Base-by-base conservation (phyloP, 768 basidiomycete species). In the Gloeostereum incarnatum region DNA sequence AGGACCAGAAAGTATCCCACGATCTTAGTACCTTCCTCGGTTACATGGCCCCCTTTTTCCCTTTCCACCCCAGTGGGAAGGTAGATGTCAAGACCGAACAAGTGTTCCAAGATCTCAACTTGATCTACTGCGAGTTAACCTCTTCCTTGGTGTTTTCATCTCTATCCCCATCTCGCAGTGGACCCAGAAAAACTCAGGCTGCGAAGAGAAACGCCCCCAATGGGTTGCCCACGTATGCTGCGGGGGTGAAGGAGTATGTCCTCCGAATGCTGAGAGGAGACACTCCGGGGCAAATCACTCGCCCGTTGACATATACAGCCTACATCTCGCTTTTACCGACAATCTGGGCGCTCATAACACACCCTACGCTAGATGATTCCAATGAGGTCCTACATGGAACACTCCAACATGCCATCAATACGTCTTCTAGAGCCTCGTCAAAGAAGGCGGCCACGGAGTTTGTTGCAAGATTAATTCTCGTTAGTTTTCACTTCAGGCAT, bases 21-120 rank as follows among this genome's bases (percentile, higher is more conserved):
- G 72, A 80, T 37, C 62, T 90, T 30, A 63, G 62, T 40, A 57
- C 56, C 8, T 56, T 96, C 13, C 63, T 96, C 1, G 68, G 69
- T 8, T 78, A 89, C 51, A 82, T 94, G 71, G 57, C 75, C 4
- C 66, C 80, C 3, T 90, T 91, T 57, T 96, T 98, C 54, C 93
- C 93, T 1, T 91, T 90, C 56, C 56, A 51, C 29, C 56, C 61
- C 5, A 55, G 63, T 43, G 59, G 63, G 3, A 45, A 56, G 41
- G 65, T 70, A 31, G 81, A 85, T 51, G 65, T 71, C 45, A 81
- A 81, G 69, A 35, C 38, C 36, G 82, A 82, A 49, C 73, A 79
- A 53, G 61, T 65, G 6, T 71, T 79, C 40, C 76, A 88, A 51
- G 69, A 78, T 43, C 66, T 90, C 38, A 87, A 83, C 50, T 61